Evolutionary conservation across 202 grass and related monocot species (phyloP).

Genomic region (Setaria italica): DNA sequence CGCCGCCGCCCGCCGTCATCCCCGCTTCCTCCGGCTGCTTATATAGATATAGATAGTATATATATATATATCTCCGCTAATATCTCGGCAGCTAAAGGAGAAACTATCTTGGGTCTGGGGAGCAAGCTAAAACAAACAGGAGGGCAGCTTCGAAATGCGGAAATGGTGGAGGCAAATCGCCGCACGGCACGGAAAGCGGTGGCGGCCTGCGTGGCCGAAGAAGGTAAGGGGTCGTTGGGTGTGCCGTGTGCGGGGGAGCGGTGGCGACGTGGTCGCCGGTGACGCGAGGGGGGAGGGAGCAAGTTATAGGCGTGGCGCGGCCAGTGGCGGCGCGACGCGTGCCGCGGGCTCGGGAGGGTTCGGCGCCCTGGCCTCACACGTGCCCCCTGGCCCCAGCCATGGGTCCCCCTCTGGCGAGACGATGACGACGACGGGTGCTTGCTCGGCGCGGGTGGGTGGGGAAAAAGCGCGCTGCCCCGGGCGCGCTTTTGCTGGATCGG

Average conservation of each 20-base stretch:
- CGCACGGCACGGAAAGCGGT: background rate
- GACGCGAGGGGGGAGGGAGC: background rate
- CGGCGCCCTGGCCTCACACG: conserved; percentile 36
- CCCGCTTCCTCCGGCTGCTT: background rate
- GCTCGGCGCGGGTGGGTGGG: background rate
- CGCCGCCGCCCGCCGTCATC: background rate
- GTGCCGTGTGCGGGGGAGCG: too few species aligned
- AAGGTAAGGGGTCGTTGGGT: conserved; percentile 11
- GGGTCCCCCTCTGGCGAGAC: background rate
- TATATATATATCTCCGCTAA: background rate
- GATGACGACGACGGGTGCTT: background rate
- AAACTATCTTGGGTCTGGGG: background rate
- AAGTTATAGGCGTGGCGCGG: background rate
- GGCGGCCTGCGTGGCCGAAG: background rate
- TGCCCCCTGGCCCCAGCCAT: background rate
- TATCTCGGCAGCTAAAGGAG: background rate
- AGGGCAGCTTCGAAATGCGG: conserved; percentile 27
- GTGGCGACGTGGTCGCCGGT: background rate
- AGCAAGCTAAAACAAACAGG: too few species aligned
- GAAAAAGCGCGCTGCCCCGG: conserved; percentile 18
- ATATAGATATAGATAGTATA: too few species aligned
- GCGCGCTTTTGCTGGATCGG: background rate
- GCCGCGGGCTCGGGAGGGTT: conserved; percentile 44
- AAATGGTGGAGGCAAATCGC: background rate
- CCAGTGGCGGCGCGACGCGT: conserved; percentile 37